Conservation (phyloP, 169 alveolate genomes). For the Plasmodium berghei region DNA sequence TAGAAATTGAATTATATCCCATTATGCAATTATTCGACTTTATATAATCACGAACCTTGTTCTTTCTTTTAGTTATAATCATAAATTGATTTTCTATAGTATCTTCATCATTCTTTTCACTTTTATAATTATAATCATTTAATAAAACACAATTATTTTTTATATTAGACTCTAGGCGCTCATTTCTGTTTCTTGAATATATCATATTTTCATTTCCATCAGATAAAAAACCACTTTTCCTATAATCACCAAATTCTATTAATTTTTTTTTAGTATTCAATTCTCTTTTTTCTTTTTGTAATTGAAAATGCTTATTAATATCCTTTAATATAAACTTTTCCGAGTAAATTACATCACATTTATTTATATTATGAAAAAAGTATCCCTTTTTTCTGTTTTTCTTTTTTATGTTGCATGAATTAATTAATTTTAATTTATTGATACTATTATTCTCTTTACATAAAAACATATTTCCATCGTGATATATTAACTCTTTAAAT, state of each 20-base stretch:
- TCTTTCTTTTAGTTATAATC: conserved; percentile 10
- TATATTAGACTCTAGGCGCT: not conserved
- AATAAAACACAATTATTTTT: not conserved
- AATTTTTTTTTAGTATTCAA: not conserved
- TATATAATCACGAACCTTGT: not conserved
- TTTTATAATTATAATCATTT: not conserved
- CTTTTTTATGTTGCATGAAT: not conserved
- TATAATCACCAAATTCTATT: not conserved
- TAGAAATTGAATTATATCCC: conserved; percentile 35
- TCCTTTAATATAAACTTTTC: conserved; percentile 20
- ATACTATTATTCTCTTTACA: not conserved
- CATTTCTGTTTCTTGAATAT: not conserved
- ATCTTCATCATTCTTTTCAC: not conserved
- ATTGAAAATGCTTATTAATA: not conserved
- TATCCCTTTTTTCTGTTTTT: conserved; percentile 25
- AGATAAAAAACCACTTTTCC: not conserved
- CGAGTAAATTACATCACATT: conserved; percentile 29
- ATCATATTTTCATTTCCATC: conserved; percentile 8
- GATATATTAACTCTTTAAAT: conserved; percentile 28
- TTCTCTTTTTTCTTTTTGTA: not conserved
- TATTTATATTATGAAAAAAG: conserved; percentile 33
- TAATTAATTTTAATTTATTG: not conserved
- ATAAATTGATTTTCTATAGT: not conserved
- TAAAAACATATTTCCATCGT: not conserved
- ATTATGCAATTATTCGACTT: conserved; percentile 17